Evolutionary conservation across 1,139 yeast species (phyloP), one percentile per base, ranked within the genome.

Genomic region (Suhomyces ambrosiae): DNA sequence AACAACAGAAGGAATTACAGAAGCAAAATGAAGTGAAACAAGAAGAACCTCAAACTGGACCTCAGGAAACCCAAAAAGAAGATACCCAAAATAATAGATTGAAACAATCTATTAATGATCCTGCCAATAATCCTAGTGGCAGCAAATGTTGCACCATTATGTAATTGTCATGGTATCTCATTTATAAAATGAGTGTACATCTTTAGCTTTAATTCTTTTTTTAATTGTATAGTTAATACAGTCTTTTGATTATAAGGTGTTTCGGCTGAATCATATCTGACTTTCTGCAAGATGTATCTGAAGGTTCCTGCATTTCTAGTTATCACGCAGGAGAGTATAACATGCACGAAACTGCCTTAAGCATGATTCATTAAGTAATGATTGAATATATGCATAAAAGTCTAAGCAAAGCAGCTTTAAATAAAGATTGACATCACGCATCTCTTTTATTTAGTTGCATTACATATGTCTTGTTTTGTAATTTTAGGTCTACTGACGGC

Each of bases 1-100:
- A 70, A 44, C 74, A 68, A 50, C 74, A 67, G 46, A 68, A 66
- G 50, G 71, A 66, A 50, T 53, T 59, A 45, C 68, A 65, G 44
- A 63, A 65, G 49, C 68, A 65, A 33, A 41, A 42, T 11, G 49
- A 43, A 21, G 30, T 35, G 23, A 27, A 31, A 16, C 39, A 43
- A 30, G 31, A 17, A 5, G 39, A 33, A n/a, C 13, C 36, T 5
- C 26, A 27, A 7, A 10, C 29, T 4, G 33, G 27, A 5, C 24
- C 32, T 7, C 27, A 28, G 5, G 36, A 32, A 8, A 10, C 33
- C 10, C 34, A 35, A 6, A 24, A 39, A 13, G 35, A 35, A 21
- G 40, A 44, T 21, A 29, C 24, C 11, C 47, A 44, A 28, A 47
- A 42, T 23, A 35, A 37, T 27, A 41, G 53, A 36, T 35, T 47